A percentile compares a stretch with the other conserved stretches of the same genome.
These are phyloP conservation scores for Adansonia grandidieri DNA, from an alignment of 441 rosid genomes.

Conservation along the genomic window DNA sequence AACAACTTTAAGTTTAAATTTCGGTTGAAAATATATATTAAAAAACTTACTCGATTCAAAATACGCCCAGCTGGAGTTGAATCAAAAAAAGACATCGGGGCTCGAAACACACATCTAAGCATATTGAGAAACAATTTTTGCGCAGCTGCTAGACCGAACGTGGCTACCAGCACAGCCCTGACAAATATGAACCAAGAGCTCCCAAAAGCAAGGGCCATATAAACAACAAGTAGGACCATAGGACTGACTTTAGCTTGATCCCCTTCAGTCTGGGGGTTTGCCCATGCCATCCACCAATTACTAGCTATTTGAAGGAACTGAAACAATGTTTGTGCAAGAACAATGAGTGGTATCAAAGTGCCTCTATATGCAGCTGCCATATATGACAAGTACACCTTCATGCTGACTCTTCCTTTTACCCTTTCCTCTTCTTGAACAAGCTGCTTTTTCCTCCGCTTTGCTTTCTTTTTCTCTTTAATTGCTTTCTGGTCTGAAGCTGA, in stretches of 20 bases:
- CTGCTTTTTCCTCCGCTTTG: constrained; percentile 91
- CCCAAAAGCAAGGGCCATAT: constrained; percentile 97
- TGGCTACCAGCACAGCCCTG: constrained; percentile 97
- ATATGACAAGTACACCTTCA: constrained; percentile 95
- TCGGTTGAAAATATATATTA: neutral
- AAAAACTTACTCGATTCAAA: constrained; percentile 78
- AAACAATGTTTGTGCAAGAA: constrained; percentile 85
- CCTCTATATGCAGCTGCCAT: constrained; percentile 99
- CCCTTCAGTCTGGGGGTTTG: constrained; percentile 98
- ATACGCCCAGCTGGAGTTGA: constrained; percentile 98
- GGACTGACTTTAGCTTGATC: constrained; percentile 83
- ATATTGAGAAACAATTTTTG: constrained; percentile 91
- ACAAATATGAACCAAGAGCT: constrained; percentile 95
- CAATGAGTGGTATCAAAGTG: constrained; percentile 80
- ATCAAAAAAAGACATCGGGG: constrained; percentile 99
- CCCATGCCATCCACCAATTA: constrained; percentile 99
- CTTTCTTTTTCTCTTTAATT: constrained; percentile 92
- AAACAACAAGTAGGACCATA: constrained; percentile 83
- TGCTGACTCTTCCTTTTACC: constrained; percentile 92
- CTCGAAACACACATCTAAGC: constrained; percentile 92
- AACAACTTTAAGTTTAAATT: neutral
- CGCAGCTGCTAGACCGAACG: constrained; percentile 97
- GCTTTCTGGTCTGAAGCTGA: constrained; percentile 80
- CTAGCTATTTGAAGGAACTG: constrained; percentile 99
- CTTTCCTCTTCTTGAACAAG: constrained; percentile 99